Conservation (phyloP, 2,329 filamentous ascomycete species). For the Alternaria panax region DNA sequence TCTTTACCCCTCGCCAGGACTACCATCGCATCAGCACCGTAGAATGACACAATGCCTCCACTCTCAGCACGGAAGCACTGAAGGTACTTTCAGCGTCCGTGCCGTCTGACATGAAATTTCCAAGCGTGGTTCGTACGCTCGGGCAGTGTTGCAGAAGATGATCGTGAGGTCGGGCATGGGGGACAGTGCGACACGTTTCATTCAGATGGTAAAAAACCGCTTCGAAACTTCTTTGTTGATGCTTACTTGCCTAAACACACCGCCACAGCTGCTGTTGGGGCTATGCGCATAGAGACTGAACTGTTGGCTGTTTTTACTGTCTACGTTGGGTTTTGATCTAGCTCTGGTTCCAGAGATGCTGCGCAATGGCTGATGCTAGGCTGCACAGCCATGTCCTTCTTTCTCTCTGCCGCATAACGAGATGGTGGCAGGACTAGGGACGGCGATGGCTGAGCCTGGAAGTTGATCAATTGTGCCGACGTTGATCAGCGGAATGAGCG, state of each 20-base stretch:
- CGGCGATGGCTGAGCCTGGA: background rate
- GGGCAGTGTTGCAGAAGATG: background rate
- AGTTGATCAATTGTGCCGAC: background rate
- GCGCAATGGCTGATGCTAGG: background rate
- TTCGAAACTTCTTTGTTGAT: background rate
- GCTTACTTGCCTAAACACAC: background rate
- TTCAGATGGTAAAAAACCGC: background rate
- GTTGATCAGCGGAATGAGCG: background rate
- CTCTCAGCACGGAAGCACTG: background rate
- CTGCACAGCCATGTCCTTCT: background rate
- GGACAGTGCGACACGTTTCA: constrained; percentile 8
- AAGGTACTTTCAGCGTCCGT: background rate
- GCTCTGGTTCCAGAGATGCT: background rate
- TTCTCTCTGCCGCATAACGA: background rate
- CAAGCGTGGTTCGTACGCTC: background rate
- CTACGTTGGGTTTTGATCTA: background rate
- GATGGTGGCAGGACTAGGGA: background rate
- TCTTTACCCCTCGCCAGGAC: background rate
- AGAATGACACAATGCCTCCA: background rate
- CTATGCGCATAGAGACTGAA: background rate
- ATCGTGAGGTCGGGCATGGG: background rate
- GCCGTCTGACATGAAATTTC: background rate
- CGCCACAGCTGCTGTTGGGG: background rate
- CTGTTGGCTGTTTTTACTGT: background rate
- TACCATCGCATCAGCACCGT: background rate